These are phyloP conservation scores for Pterocarpus santalinus DNA, from an alignment of 306 rosid species.

Conservation along the genomic window DNA sequence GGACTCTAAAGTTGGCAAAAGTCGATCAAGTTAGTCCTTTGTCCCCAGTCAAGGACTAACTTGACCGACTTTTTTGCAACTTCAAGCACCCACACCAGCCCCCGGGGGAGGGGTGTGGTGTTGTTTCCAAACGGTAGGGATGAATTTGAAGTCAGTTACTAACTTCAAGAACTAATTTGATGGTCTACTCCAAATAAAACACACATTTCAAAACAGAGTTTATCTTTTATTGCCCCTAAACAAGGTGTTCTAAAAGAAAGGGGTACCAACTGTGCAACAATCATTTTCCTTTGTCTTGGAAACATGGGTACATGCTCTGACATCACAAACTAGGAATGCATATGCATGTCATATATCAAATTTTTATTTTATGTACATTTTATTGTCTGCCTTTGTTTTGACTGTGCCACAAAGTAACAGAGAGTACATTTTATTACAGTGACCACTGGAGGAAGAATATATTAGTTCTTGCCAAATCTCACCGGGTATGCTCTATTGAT, in stretches of 20 bases:
- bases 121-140: no score
- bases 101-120: no score
- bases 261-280: not conserved
- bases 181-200: not conserved
- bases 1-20: no score
- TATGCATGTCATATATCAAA: not conserved
- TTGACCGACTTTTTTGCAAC: no score
- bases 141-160: no score
- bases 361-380: slow-evolving; percentile 27
- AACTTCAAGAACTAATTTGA: no score
- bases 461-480: slow-evolving; percentile 73
- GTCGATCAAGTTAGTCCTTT: no score
- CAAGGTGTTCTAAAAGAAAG: not conserved
- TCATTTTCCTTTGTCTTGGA: not conserved
- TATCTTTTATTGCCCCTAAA: not conserved
- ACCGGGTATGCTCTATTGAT: slow-evolving; percentile 87
- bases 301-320: not conserved
- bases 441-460: slow-evolving; percentile 96
- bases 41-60: no score
- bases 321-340: not conserved
- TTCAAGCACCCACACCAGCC: no score
- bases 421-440: slow-evolving; percentile 67
- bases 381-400: slow-evolving; percentile 36
- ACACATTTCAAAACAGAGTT: not conserved
- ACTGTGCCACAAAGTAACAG: slow-evolving; percentile 38